These are phyloP conservation scores for Passiflora organensis DNA, from an alignment of 345 rosid species.

Conservation along the genomic window DNA sequence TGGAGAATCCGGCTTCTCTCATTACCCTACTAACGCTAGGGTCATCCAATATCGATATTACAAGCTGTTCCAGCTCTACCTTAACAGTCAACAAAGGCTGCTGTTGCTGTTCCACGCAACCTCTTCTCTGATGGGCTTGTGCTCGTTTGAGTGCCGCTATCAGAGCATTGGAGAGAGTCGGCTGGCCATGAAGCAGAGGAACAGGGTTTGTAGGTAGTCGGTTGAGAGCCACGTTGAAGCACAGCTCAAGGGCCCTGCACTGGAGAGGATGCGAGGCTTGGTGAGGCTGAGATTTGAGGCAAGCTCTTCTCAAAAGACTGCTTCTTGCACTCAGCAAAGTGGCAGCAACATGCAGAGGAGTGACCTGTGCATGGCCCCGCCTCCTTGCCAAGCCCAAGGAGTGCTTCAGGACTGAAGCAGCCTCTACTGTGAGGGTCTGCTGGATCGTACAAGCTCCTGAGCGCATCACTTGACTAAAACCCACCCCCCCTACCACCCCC, in stretches of 20 bases:
- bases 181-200: constrained; percentile 48
- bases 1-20: constrained; percentile 98
- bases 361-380: constrained; percentile 87
- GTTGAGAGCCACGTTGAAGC: constrained; percentile 95
- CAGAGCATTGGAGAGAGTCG: constrained; percentile 88
- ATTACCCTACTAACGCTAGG: constrained; percentile 95
- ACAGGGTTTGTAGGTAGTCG: constrained; percentile 61
- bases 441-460: constrained; percentile 89
- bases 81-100: constrained; percentile 91
- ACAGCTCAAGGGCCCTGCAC: constrained; percentile 99
- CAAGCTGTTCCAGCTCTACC: constrained; percentile 94
- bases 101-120: constrained; percentile 97
- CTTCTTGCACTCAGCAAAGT: constrained; percentile 73
- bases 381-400: constrained; percentile 85
- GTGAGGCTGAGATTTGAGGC: constrained; percentile 94
- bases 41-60: constrained; percentile 93
- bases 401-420: constrained; percentile 78
- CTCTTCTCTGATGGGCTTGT: constrained; percentile 98
- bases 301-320: constrained; percentile 93
- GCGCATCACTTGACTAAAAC: constrained; percentile 54
- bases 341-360: constrained; percentile 94
- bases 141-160: constrained; percentile 98
- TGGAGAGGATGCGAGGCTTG: constrained; percentile 93
- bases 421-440: constrained; percentile 94
- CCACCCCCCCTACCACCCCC: constrained; percentile 50